These are phyloP conservation scores for Neurospora sp. DNA, from an alignment of 2,329 filamentous ascomycete genomes.

Conservation along the genomic window DNA sequence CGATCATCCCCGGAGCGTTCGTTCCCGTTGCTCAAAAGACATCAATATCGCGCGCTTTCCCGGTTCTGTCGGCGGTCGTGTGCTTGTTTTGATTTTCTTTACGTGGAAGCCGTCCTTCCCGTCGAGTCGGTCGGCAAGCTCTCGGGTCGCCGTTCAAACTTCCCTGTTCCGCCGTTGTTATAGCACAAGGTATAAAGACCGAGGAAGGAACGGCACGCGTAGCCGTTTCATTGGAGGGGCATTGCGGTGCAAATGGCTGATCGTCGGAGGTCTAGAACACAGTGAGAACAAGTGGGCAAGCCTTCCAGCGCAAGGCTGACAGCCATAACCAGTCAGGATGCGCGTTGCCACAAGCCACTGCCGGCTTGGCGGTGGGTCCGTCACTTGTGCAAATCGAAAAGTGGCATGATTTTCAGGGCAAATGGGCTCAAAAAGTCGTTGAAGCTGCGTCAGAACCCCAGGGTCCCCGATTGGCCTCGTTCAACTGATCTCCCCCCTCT, in stretches of 20 bases:
- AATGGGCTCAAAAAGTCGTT: constrained; percentile 19
- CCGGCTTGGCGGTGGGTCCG: constrained; percentile 16
- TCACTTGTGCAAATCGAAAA: constrained; percentile 15
- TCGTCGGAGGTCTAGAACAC: constrained; percentile 1
- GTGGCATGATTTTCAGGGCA: constrained; percentile 19
- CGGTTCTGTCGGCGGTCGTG: background rate
- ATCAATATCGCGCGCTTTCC: background rate
- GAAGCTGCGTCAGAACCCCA: constrained; percentile 15
- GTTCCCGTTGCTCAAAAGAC: background rate
- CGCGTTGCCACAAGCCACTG: constrained; percentile 11
- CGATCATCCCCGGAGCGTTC: background rate
- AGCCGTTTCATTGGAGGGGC: background rate
- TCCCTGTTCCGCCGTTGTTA: background rate
- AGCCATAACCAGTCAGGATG: background rate
- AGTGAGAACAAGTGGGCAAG: background rate
- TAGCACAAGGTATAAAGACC: background rate
- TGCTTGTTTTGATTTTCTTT: background rate
- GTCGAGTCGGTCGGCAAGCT: background rate
- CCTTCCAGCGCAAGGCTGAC: background rate
- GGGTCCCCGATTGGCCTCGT: constrained; percentile 14
- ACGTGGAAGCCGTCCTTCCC: background rate
- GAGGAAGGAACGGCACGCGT: background rate
- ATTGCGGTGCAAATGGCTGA: background rate
- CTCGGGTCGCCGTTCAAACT: background rate
- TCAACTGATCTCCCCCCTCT: background rate